A percentile compares a stretch with the other conserved stretches of the same genome.
Evolutionary conservation across 2,329 filamentous ascomycete species (phyloP).

Genomic region (Colletotrichum sp.): DNA sequence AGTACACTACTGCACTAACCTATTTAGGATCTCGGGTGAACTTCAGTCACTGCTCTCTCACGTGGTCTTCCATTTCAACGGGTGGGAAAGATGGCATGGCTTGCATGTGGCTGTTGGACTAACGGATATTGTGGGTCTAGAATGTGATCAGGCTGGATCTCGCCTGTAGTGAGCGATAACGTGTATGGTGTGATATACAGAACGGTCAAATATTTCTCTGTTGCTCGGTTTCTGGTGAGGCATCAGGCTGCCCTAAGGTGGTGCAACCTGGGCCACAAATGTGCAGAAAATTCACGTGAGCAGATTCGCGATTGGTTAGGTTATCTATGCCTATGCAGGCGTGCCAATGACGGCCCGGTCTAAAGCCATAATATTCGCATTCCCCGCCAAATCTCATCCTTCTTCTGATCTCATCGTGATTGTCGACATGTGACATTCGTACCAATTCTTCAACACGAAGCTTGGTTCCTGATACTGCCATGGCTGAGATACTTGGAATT

Average conservation of each 20-base stretch:
- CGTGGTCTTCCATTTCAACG: not conserved
- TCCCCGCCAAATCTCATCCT: too few species aligned
- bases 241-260: not conserved
- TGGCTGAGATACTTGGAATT: not conserved
- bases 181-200: too few species aligned
- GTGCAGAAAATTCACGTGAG: rapidly evolving
- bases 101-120: not conserved
- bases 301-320: not conserved
- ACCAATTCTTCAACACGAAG: too few species aligned
- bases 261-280: not conserved
- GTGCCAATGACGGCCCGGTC: too few species aligned
- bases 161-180: not conserved
- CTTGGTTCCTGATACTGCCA: too few species aligned
- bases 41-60: not conserved
- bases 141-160: not conserved
- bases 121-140: not conserved
- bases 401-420: too few species aligned
- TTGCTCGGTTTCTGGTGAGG: too few species aligned
- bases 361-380: too few species aligned
- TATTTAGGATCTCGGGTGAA: rapidly evolving
- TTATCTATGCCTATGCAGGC: rapidly evolving
- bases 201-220: not conserved
- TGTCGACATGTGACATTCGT: too few species aligned
- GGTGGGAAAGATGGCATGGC: not conserved
- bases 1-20: too few species aligned